Base-by-base conservation (phyloP, 2,329 filamentous ascomycete species). In the Pseudogymnoascus sp. region DNA sequence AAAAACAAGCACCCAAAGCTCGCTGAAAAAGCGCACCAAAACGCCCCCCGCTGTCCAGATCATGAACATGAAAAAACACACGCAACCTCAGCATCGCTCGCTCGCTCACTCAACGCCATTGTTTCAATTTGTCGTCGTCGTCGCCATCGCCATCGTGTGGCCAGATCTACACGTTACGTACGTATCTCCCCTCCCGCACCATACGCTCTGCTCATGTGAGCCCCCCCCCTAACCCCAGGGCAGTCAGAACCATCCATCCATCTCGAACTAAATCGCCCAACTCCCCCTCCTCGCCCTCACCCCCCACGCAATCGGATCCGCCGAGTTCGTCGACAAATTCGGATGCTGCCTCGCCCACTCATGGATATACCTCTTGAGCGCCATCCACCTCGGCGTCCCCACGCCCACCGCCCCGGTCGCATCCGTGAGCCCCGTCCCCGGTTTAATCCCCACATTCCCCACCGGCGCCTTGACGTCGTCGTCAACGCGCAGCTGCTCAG, bases 341-440 rank as follows among this genome's bases (percentile, higher is more conserved):
- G 92, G 91, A 73, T 96, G 90, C 75, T 96, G 92, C 64, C 88
- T 82, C 23, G 89, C 93, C 93, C 93, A 97, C 74, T 96, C 92
- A 38, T 82, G 82, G 40, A 97, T 89, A 74, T 97, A 97, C 42
- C 87, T 73, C 71, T 87, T 88, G 47, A 97, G 79, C 1, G 93
- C 93, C 71, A 83, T 86, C 93, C 93, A 97, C 62, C 93, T 83
- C 62, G 87, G 80, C 70, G 2, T 74, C 76, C 60, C 78, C 75
- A 23, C 73, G 73, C 61, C 68, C 74, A 73, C 76, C 69, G 76
- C 83, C 77, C 76, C 83, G 72, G 78, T 82, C 69, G 80, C 77
- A 69, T 83, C 79, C 63, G 96, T 88, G 73, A 96, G 91, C 0
- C 93, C 93, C 71, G 84, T 87, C 3, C 87, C 84, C 0, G 26